Evolutionary conservation across 768 basidiomycete genomes (phyloP).

Genomic region (Coprinopsis marcescibilis): DNA sequence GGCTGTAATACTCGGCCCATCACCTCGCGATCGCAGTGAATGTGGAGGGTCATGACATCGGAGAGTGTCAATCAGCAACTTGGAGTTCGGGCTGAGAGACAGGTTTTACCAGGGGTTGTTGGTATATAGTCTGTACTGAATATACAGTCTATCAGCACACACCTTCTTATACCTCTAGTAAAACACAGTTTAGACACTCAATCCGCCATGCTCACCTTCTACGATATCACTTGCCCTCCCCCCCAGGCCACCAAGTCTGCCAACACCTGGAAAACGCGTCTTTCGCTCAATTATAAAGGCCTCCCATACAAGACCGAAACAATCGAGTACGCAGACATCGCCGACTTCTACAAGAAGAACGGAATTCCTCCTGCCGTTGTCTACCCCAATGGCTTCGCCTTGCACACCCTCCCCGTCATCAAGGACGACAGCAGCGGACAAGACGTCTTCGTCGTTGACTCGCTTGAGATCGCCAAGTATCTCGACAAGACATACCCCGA

Average conservation of each 20-base stretch:
- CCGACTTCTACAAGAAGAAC: constrained; percentile 49
- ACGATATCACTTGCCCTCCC: constrained; percentile 7
- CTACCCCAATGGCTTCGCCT: constrained; percentile 49
- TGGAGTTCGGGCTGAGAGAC: no score
- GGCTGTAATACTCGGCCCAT: no score
- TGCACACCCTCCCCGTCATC: constrained; percentile 68
- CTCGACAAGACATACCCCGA: constrained; percentile 38
- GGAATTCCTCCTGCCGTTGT: constrained; percentile 51
- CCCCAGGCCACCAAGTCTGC: constrained; percentile 2
- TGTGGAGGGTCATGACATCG: no score
- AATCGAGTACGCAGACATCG: constrained; percentile 70
- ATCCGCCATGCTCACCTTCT: constrained; percentile 16
- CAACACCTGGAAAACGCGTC: constrained; percentile 16
- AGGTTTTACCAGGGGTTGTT: no score
- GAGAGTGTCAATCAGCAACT: no score
- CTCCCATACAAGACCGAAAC: constrained; percentile 64
- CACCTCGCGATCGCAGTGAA: no score
- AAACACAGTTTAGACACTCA: no score
- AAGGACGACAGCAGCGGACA: constrained; percentile 39
- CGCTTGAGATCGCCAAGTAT: constrained; percentile 38
- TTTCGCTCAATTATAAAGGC: constrained; percentile 70
- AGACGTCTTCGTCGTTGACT: constrained; percentile 32
- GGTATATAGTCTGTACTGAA: no score
- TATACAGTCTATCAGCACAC: no score
- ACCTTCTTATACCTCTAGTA: no score